Percentiles rank a stretch among this genome's conserved stretches.
Evolutionary conservation across 2,329 filamentous ascomycete species (phyloP).

Genomic region (Epichloe sp.): DNA sequence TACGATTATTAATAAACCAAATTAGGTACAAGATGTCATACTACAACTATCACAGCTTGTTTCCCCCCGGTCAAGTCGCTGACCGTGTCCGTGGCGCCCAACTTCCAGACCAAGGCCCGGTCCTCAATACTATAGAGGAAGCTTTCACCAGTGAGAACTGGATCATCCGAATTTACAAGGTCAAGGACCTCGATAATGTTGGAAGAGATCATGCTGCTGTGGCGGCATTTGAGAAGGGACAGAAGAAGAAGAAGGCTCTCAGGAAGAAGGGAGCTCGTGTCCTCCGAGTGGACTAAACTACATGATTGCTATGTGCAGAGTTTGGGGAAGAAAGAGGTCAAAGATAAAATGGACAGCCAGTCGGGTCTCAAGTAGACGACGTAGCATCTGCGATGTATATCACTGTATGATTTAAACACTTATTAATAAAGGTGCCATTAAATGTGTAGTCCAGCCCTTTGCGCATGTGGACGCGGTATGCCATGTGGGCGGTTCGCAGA

Average conservation of each 20-base stretch:
- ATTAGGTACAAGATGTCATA: slow-evolving; percentile 99
- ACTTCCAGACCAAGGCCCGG: slow-evolving; percentile 72
- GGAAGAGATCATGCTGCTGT: slow-evolving; percentile 69
- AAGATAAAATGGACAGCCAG: slow-evolving; percentile 6
- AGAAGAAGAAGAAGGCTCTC: slow-evolving; percentile 67
- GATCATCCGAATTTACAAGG: slow-evolving; percentile 99
- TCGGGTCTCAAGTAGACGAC: background rate
- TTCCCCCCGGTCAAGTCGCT: slow-evolving; percentile 78
- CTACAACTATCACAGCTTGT: slow-evolving; percentile 89
- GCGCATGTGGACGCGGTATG: background rate
- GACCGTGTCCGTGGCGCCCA: slow-evolving; percentile 77
- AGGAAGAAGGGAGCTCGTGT: slow-evolving; percentile 63
- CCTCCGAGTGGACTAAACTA: slow-evolving; percentile 54
- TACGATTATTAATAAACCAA: slow-evolving; percentile 12
- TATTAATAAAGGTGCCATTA: slow-evolving; percentile 1
- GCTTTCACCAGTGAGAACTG: slow-evolving; percentile 99
- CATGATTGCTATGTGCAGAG: background rate
- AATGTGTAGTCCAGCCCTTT: background rate
- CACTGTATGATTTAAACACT: slow-evolving; percentile 19
- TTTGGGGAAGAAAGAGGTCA: slow-evolving; percentile 9
- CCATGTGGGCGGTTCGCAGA: background rate
- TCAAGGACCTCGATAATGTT: slow-evolving; percentile 96
- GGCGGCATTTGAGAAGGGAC: slow-evolving; percentile 60
- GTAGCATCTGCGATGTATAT: slow-evolving; percentile 23
- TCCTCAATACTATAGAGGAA: slow-evolving; percentile 83